Evolutionary conservation across 2,329 filamentous ascomycete species (phyloP).

Genomic region (Tolypocladium ophioglossoides): DNA sequence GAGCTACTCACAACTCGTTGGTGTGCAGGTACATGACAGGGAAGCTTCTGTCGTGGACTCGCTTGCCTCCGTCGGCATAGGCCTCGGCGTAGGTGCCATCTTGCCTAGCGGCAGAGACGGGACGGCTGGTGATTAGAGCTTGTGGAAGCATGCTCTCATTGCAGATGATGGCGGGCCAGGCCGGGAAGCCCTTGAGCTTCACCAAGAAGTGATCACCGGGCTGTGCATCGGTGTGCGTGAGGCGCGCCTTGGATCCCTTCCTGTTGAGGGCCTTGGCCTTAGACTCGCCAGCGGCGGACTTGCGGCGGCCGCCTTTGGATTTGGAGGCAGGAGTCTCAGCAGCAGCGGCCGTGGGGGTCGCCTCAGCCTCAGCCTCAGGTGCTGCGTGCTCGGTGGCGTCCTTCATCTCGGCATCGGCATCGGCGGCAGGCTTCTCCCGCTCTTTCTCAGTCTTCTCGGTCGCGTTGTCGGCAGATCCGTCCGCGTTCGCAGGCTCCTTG

Average conservation of each 20-base stretch:
- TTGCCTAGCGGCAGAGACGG: conserved; percentile 68
- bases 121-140: conserved; percentile 64
- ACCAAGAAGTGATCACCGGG: conserved; percentile 89
- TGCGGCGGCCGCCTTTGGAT: conserved; percentile 56
- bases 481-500: conserved; percentile 16
- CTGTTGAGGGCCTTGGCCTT: conserved; percentile 75
- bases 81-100: conserved; percentile 85
- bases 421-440: conserved; percentile 8
- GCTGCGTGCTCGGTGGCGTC: conserved; percentile 21
- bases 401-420: conserved; percentile 44
- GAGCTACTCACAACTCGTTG: conserved; percentile 82
- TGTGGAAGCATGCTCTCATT: conserved; percentile 90
- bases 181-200: conserved; percentile 86
- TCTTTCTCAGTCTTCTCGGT: conserved; percentile 16
- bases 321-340: conserved; percentile 20
- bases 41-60: conserved; percentile 74
- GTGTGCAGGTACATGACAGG: conserved; percentile 92
- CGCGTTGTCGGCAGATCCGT: conserved; percentile 19
- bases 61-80: conserved; percentile 80
- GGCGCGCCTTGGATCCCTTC: conserved; percentile 68
- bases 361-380: conserved; percentile 16
- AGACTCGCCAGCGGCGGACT: conserved; percentile 58
- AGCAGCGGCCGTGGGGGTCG: conserved; percentile 13
- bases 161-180: conserved; percentile 90
- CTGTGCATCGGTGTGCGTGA: conserved; percentile 67